Percentiles rank a stretch among this genome's conserved stretches.
Conservation (phyloP, 331 rosid species). For the Arachis monticola region DNA sequence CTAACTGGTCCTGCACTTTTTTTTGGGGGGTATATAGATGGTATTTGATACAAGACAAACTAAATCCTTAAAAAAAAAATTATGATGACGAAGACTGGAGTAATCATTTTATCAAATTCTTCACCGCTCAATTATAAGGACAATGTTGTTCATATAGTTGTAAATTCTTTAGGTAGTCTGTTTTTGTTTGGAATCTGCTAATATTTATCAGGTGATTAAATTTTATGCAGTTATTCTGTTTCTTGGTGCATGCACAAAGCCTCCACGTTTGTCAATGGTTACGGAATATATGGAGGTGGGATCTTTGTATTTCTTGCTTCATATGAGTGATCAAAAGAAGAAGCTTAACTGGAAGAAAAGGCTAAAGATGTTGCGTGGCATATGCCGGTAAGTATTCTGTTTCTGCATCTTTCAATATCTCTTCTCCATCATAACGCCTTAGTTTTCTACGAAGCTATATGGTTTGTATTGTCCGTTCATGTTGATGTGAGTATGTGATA, state of each 20-base stretch:
- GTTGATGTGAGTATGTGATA: too few relatives aligned
- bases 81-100: conserved; percentile 1
- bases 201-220: conserved; percentile 33
- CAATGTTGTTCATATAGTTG: conserved; percentile 14
- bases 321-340: conserved; percentile 90
- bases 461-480: background rate
- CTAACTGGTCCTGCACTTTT: conserved; percentile 25
- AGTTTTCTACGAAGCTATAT: conserved; percentile 9
- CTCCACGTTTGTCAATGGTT: conserved; percentile 94
- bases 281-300: conserved; percentile 99
- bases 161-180: conserved; percentile 26
- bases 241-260: conserved; percentile 98
- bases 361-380: conserved; percentile 85
- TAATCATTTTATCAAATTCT: conserved; percentile 13
- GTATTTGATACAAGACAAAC: conserved; percentile 20
- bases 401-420: conserved; percentile 28
- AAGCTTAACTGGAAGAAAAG: conserved; percentile 89
- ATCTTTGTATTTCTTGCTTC: conserved; percentile 88
- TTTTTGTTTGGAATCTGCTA: conserved; percentile 22
- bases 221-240: conserved; percentile 84
- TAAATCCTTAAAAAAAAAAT: background rate
- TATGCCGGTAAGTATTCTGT: conserved; percentile 71
- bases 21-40: background rate
- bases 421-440: conserved; percentile 13
- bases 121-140: background rate